phyloP scores from a whole-genome alignment of 768 basidiomycete genomes.

The Boletus vermiculosoides region DNA sequence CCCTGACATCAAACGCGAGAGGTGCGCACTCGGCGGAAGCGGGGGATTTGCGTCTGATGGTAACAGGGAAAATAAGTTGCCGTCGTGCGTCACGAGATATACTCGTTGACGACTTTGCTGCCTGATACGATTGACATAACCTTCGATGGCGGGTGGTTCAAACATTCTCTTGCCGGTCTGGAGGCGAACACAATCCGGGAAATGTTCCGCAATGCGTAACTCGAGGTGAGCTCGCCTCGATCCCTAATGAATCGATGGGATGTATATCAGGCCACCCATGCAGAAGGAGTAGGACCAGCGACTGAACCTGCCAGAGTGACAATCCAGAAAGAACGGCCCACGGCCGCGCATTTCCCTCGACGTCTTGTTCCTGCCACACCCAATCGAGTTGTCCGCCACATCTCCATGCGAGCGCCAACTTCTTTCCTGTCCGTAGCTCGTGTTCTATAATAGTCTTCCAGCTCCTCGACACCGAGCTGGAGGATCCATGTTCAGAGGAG shows the following conservation, averaged over 20 bases:
- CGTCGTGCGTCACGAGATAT: constrained; percentile 73
- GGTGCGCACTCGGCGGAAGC: constrained; percentile 55
- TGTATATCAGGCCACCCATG: constrained; percentile 13
- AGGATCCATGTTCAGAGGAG: constrained; percentile 40
- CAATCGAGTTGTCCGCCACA: constrained; percentile 75
- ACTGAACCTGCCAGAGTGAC: constrained; percentile 64
- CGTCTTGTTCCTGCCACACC: constrained; percentile 73
- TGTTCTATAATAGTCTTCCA: constrained; percentile 62
- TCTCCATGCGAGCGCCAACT: constrained; percentile 78
- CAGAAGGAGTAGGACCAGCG: background rate
- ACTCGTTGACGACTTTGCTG: constrained; percentile 55
- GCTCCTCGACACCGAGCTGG: constrained; percentile 36
- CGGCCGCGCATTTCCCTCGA: constrained; percentile 55
- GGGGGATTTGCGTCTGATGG: constrained; percentile 63
- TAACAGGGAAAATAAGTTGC: constrained; percentile 62
- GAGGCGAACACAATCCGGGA: constrained; percentile 45
- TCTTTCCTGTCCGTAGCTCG: constrained; percentile 52
- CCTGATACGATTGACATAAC: constrained; percentile 74
- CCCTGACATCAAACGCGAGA: constrained; percentile 30
- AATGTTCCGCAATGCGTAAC: constrained; percentile 72
- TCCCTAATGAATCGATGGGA: constrained; percentile 29
- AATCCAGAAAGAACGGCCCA: constrained; percentile 80
- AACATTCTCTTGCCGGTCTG: constrained; percentile 44
- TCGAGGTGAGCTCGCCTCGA: constrained; percentile 57
- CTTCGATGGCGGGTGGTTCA: constrained; percentile 84